Evolutionary conservation across 768 basidiomycete species (phyloP).

Genomic region (Tricholoma saponaceum): DNA sequence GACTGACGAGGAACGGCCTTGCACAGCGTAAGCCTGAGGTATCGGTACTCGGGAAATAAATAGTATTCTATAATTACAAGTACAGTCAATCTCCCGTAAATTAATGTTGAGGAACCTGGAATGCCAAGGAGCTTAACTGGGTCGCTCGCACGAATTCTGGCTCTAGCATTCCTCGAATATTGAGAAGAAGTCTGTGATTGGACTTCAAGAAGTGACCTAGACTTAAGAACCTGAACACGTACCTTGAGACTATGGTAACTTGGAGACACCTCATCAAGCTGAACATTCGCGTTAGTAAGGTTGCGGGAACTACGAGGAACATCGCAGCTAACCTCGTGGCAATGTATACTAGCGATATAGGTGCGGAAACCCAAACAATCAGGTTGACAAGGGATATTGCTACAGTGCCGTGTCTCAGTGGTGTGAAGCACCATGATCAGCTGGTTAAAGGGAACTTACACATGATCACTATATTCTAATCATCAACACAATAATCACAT

Average conservation of each 20-base stretch:
- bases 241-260: slow-evolving; percentile 25
- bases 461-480: slow-evolving; percentile 14
- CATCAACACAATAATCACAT: not conserved
- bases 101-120: too few relatives aligned
- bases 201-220: not conserved
- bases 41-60: too few relatives aligned
- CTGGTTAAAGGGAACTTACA: slow-evolving; percentile 11
- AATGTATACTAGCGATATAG: slow-evolving; percentile 20
- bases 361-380: slow-evolving; percentile 22
- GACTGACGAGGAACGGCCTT: too few relatives aligned
- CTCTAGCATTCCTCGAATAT: slow-evolving; percentile 13
- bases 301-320: too few relatives aligned
- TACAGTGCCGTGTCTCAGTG: not conserved
- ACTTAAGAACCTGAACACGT: not conserved
- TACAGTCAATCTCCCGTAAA: too few relatives aligned
- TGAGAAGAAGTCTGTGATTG: slow-evolving; percentile 17
- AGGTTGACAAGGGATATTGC: slow-evolving; percentile 21
- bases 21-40: too few relatives aligned
- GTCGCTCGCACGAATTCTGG: not conserved
- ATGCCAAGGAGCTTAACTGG: too few relatives aligned
- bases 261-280: slow-evolving; percentile 19
- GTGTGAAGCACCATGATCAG: not conserved
- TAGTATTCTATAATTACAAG: too few relatives aligned
- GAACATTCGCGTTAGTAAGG: not conserved
- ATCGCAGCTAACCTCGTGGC: slow-evolving; percentile 14